Conservation (phyloP, 2,329 filamentous ascomycete genomes). For the Colletotrichum sp. region DNA sequence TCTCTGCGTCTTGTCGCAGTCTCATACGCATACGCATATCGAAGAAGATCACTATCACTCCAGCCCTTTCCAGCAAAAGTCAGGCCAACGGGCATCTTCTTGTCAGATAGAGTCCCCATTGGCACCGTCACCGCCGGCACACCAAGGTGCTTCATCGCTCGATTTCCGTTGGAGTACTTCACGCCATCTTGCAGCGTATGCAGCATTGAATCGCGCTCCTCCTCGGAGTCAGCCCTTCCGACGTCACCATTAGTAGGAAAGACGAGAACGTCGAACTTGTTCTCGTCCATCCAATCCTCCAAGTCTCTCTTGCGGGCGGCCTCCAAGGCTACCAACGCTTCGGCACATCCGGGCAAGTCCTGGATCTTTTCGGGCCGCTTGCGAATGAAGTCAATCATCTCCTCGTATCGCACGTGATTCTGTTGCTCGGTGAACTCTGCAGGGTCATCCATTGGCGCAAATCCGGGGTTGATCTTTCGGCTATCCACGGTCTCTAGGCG, state of each 20-base stretch:
- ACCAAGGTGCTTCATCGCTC: slow-evolving; percentile 57
- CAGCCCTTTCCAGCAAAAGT: slow-evolving; percentile 57
- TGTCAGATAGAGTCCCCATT: slow-evolving; percentile 54
- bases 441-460: slow-evolving; percentile 11
- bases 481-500: slow-evolving; percentile 44
- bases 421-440: neutral
- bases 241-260: slow-evolving; percentile 18
- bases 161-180: slow-evolving; percentile 58
- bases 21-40: slow-evolving; percentile 19
- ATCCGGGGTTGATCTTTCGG: slow-evolving; percentile 28
- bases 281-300: slow-evolving; percentile 13
- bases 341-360: neutral
- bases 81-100: slow-evolving; percentile 55
- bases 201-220: neutral
- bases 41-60: slow-evolving; percentile 40
- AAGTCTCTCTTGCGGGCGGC: slow-evolving; percentile 2
- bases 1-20: neutral
- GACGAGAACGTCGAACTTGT: neutral
- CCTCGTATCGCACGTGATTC: slow-evolving; percentile 14
- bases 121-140: slow-evolving; percentile 59
- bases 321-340: slow-evolving; percentile 7
- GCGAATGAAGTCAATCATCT: slow-evolving; percentile 12
- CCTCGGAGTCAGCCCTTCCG: neutral
- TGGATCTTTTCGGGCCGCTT: neutral
- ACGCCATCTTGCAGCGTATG: slow-evolving; percentile 48